Conservation (phyloP, 306 rosid genomes). For the Acacia acuminata region DNA sequence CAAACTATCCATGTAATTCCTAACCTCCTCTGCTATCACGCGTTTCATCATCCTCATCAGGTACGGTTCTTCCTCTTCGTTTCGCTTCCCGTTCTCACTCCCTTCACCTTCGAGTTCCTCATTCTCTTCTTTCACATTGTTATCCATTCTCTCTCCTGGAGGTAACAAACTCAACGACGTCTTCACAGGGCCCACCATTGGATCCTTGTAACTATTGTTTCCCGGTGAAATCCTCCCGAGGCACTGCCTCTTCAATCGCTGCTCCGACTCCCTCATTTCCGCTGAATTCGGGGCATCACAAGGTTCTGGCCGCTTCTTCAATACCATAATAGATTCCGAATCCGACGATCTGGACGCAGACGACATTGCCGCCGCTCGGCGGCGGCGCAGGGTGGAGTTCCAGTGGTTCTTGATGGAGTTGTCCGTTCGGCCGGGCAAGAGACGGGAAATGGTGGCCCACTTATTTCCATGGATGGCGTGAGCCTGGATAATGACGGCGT, state of each 20-base stretch:
- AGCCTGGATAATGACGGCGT: slow-evolving; percentile 55
- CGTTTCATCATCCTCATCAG: slow-evolving; percentile 50
- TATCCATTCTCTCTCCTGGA: slow-evolving; percentile 19
- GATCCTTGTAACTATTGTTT: slow-evolving; percentile 6
- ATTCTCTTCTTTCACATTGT: slow-evolving; percentile 13
- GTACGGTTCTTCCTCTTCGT: slow-evolving; percentile 38
- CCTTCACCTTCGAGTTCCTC: slow-evolving; percentile 7
- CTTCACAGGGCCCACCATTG: slow-evolving; percentile 33
- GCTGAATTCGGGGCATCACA: background rate
- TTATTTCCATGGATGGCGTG: slow-evolving; percentile 81
- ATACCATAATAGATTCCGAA: background rate
- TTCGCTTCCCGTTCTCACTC: background rate
- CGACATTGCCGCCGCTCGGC: slow-evolving; percentile 24
- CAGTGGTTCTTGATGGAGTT: slow-evolving; percentile 95
- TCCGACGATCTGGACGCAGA: slow-evolving; percentile 29
- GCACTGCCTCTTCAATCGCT: slow-evolving; percentile 43
- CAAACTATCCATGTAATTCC: slow-evolving; percentile 53
- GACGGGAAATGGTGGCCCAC: slow-evolving; percentile 94
- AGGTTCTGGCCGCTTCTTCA: background rate
- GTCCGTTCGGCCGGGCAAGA: slow-evolving; percentile 85
- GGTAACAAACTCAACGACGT: slow-evolving; percentile 64
- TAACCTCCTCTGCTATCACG: slow-evolving; percentile 78
- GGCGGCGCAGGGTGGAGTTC: slow-evolving; percentile 88
- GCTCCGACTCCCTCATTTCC: background rate
- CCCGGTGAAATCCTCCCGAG: slow-evolving; percentile 31